Conservation (phyloP, 176 grass and related monocot genomes). For the Rhynchospora tenuis region DNA sequence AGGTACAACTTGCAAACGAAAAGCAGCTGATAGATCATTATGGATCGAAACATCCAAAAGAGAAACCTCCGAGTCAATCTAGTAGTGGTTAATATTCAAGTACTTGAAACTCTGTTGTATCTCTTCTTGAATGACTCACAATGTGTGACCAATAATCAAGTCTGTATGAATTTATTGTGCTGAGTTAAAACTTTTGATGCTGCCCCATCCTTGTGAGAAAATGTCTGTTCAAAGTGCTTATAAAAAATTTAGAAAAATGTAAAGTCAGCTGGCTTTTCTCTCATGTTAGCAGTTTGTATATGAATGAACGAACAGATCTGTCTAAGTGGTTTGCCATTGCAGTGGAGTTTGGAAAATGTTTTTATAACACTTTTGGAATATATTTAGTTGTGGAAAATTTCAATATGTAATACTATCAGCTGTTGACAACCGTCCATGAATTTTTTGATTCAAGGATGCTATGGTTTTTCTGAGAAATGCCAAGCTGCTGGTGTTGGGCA, state of each 20-base stretch:
- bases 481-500: not conserved
- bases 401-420: not conserved
- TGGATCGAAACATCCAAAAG: constrained; percentile 88
- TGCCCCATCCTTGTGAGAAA: constrained; percentile 3
- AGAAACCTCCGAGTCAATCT: constrained; percentile 61
- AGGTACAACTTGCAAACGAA: constrained; percentile 88
- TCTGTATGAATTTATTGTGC: constrained; percentile 9
- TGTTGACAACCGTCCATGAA: not conserved
- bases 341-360: not conserved
- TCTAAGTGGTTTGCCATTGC: not conserved
- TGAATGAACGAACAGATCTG: not conserved
- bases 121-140: not conserved
- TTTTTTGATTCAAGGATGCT: not conserved
- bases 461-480: not conserved
- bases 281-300: not conserved
- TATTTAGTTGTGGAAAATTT: not conserved
- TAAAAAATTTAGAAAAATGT: not conserved
- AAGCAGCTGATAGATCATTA: constrained; percentile 90
- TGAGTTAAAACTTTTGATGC: constrained; percentile 9
- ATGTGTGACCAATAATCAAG: constrained; percentile 10
- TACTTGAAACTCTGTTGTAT: not conserved
- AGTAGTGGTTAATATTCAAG: constrained; percentile 16
- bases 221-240: not conserved
- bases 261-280: not conserved
- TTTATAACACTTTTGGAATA: not conserved